These are phyloP conservation scores for Kwoniella sp. DNA, from an alignment of 768 basidiomycete species.

Conservation along the genomic window DNA sequence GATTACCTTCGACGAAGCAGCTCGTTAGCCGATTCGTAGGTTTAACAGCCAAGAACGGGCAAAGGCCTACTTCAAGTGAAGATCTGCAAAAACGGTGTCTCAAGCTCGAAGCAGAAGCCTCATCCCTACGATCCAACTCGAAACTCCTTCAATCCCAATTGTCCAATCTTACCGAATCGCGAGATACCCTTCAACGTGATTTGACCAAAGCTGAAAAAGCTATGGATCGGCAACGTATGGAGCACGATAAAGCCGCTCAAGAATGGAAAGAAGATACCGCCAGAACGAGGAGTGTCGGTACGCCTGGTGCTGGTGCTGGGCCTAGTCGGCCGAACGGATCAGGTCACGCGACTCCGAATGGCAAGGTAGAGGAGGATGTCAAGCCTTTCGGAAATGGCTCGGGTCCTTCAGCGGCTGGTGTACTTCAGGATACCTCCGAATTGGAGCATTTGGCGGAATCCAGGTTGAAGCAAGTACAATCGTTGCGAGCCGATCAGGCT, in stretches of 20 bases:
- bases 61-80: conserved; percentile 22
- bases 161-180: conserved; percentile 19
- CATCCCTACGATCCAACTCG: conserved; percentile 24
- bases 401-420: conserved; percentile 10
- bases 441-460: conserved; percentile 43
- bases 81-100: conserved; percentile 34
- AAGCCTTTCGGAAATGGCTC: conserved; percentile 33
- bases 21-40: conserved; percentile 31
- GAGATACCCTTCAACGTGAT: conserved; percentile 33
- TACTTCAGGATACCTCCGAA: conserved; percentile 42
- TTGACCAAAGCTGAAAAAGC: conserved; percentile 38
- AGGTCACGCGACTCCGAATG: conserved; percentile 49
- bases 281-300: conserved; percentile 26
- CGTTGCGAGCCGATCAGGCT: conserved; percentile 41
- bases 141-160: conserved; percentile 36
- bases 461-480: conserved; percentile 38
- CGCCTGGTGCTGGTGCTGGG: conserved; percentile 33
- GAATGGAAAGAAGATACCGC: conserved; percentile 30
- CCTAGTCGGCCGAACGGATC: conserved; percentile 29
- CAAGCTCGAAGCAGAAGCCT: conserved; percentile 38
- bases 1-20: conserved; percentile 38
- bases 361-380: conserved; percentile 36
- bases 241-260: conserved; percentile 40
- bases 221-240: conserved; percentile 48
- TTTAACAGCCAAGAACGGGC: conserved; percentile 24